Evolutionary conservation across 306 rosid species (phyloP).

Genomic region (Corylus americana): DNA sequence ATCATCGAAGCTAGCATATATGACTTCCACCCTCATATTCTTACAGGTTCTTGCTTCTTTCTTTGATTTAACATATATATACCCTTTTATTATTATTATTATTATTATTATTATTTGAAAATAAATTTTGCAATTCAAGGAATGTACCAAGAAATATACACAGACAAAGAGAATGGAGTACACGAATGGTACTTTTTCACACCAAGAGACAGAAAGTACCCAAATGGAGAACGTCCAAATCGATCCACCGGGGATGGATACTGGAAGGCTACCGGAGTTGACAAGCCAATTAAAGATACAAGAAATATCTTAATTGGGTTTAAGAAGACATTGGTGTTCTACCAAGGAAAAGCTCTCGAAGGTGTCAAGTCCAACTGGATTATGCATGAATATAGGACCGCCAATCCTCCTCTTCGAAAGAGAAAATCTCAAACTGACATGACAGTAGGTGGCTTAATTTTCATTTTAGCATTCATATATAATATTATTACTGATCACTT

Average conservation of each 20-base stretch:
- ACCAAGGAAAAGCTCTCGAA: not conserved
- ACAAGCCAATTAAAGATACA: not conserved
- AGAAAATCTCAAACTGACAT: not conserved
- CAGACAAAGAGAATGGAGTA: not conserved
- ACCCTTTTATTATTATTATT: not conserved
- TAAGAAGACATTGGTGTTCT: not conserved
- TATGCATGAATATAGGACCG: not conserved
- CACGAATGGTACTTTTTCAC: not conserved
- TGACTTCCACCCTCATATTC: not conserved
- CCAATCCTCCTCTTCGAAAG: not conserved
- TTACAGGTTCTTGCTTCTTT: not conserved
- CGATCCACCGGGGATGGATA: not conserved
- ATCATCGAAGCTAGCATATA: not conserved
- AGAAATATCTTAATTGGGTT: not conserved
- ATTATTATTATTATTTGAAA: not conserved
- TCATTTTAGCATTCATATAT: not conserved
- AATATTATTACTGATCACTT: too few relatives aligned
- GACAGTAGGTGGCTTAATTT: not conserved
- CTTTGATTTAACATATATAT: too few relatives aligned
- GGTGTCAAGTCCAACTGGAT: not conserved
- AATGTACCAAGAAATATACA: not conserved
- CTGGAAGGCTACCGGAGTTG: not conserved
- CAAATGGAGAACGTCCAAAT: not conserved
- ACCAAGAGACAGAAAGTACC: not conserved
- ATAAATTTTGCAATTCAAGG: not conserved